Evolutionary conservation across 352 stramenopile species (phyloP), one percentile per base, ranked within the genome.

Genomic region (Blastocystis sp.): DNA sequence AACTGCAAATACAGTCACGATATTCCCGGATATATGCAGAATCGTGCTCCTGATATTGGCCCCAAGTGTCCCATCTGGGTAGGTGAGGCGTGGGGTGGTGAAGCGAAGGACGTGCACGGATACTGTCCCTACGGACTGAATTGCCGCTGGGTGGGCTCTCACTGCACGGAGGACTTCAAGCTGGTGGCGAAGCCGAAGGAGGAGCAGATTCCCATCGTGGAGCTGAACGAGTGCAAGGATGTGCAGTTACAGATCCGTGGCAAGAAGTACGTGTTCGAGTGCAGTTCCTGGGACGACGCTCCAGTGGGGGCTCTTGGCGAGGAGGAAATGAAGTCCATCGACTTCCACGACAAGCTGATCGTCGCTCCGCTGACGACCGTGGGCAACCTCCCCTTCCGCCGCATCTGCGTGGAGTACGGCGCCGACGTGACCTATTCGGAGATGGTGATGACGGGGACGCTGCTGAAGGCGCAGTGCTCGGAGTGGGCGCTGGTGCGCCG

Each of bases 391-490:
- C 97, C 97, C 3, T 99, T 98, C 62, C 57, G 71, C 71, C 88
- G 66, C 93, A 96, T 3, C 92, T 99, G 64, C 92, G 98, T 91
- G 92, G 92, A 97, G 68, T 96, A 94, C 48, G 97, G 96, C 61
- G 97, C 97, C 40, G 97, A 99, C 90, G 98, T 99, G 89, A 99
- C 97, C 43, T 98, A 95, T 89, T 96, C 96, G 64, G 97, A 99
- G 90, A 99, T 99, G 97, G 93, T 94, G 3, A 93, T 99, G 89
- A 92, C 93, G n/a, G 94, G 94, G 9, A 97, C 98, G 89, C 82
- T 99, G 57, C 91, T 98, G 24, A 93, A 96, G 71, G 96, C 95
- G 2, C 95, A 96, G 76, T 90, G 94, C 74, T 97, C 94, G 7
- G 97, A 99, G 91, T 98, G 96, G 96, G 96, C 96, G 6, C 90